Evolutionary conservation across 305 asterid species (phyloP).

Genomic region (Solanum hybrid): DNA sequence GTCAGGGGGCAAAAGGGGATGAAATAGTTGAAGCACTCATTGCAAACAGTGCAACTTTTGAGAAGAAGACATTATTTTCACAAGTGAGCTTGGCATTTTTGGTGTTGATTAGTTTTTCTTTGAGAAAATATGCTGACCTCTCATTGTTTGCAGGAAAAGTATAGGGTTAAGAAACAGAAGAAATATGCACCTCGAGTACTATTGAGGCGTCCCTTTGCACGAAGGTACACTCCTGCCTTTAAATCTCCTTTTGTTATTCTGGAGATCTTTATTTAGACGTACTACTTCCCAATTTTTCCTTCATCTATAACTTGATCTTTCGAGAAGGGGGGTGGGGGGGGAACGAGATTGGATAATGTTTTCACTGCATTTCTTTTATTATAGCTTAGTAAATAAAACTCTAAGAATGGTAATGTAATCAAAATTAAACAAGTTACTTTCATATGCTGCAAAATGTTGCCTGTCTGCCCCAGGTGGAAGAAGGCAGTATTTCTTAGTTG

Average conservation of each 20-base stretch:
- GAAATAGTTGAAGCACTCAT: constrained; percentile 87
- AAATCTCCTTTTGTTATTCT: background rate
- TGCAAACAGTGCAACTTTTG: constrained; percentile 87
- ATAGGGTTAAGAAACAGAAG: constrained; percentile 84
- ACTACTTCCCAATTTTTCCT: background rate
- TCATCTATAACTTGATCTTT: background rate
- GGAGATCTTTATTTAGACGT: background rate
- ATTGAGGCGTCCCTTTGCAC: constrained; percentile 74
- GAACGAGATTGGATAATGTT: too few species aligned
- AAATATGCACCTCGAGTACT: constrained; percentile 89
- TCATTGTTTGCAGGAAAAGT: constrained; percentile 61
- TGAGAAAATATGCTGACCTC: constrained; percentile 12
- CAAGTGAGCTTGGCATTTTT: constrained; percentile 36
- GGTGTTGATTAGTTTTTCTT: background rate
- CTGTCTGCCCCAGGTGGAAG: background rate
- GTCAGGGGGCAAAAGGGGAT: constrained; percentile 71
- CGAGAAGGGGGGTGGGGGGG: background rate
- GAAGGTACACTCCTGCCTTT: constrained; percentile 41
- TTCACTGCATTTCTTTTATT: too few species aligned
- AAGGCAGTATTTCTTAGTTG: background rate
- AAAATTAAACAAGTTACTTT: too few species aligned
- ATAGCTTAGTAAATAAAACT: too few species aligned
- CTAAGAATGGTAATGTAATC: too few species aligned
- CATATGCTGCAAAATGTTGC: background rate
- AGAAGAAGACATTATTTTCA: constrained; percentile 84